Evolutionary conservation across 2,329 filamentous ascomycete genomes (phyloP), one percentile per base, ranked within the genome.

Genomic region (Alternaria atra): DNA sequence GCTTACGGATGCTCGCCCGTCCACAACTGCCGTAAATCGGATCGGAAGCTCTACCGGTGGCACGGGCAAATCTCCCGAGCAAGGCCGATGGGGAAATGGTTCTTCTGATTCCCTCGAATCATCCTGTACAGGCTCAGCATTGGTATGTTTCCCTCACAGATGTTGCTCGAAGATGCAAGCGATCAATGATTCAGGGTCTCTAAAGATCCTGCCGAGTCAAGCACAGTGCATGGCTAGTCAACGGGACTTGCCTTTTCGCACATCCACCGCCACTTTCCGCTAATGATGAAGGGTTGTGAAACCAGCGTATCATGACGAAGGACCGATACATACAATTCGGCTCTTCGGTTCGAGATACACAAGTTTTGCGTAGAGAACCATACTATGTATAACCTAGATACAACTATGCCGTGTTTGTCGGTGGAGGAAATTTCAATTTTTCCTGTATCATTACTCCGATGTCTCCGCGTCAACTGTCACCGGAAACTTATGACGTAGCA

Each of bases 1-100:
- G 46, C 8, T 34, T 44, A 20, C 46, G 57, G 57, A 17, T 44
- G 32, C 44, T 12, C n/a, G 20, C 20, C 43, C 44, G 37, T 9
- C 15, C 30, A 30, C 43, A 60, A 44, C 35, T 56, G 39, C 52
- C 57, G 57, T 29, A 23, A 15, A 39, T 40, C 44, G 39, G 44
- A 51, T 56, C 57, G 52, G 46, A 56, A 20, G 17, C 25, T 52
- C 17, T 40, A 58, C 55, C 50, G 34, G 50, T 58, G 42, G 55
- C 50, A 32, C 50, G 50, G 50, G 42, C 30, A 47, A 58, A 47
- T 58, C 42, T 47, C 50, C 50, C 50, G 55, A 34, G 9, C 15
- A n/a, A 27, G 47, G 44, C 32, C 13, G 25, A 30, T 44, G 32
- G 50, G 10, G 2, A 40, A 47, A 13, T 29, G 10, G 17, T 48